A percentile compares a stretch with the other conserved stretches of the same genome.
These are phyloP conservation scores for Colletotrichum sp. DNA, from an alignment of 2,329 filamentous ascomycete genomes.

Conservation along the genomic window DNA sequence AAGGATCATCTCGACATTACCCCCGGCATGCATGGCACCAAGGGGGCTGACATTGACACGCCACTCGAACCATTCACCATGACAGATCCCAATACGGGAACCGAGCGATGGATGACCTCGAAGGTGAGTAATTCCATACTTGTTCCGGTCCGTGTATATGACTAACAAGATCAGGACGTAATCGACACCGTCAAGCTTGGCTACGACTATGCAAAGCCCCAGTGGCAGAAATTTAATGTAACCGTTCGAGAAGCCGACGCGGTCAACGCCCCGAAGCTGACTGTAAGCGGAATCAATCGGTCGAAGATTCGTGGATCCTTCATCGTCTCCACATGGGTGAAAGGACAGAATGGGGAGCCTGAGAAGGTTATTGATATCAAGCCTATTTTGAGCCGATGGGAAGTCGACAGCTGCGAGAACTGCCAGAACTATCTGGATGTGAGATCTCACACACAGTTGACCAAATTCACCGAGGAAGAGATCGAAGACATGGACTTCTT, in stretches of 20 bases:
- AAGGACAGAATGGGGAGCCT: neutral
- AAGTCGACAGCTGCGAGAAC: conserved; percentile 27
- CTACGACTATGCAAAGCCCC: conserved; percentile 14
- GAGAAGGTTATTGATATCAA: conserved; percentile 14
- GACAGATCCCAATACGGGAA: neutral
- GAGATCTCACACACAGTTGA: conserved; percentile 12
- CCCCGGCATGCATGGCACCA: conserved; percentile 18
- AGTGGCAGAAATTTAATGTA: neutral
- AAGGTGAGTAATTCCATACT: neutral
- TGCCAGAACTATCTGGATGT: conserved; percentile 27
- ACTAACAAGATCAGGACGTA: neutral
- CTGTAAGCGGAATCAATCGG: conserved; percentile 24
- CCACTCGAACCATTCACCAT: conserved; percentile 12
- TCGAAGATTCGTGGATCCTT: conserved; percentile 27
- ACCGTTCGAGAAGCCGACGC: neutral
- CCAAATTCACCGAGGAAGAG: neutral
- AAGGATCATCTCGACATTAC: neutral
- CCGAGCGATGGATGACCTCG: neutral
- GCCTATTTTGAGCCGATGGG: conserved; percentile 28
- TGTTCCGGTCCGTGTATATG: neutral
- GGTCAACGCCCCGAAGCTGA: neutral
- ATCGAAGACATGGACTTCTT: neutral
- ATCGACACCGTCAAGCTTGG: conserved; percentile 14
- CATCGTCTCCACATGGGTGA: conserved; percentile 22
- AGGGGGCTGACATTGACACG: conserved; percentile 9